Conservation (phyloP, 2,329 filamentous ascomycete species). For the Penicillium capsulatum region DNA sequence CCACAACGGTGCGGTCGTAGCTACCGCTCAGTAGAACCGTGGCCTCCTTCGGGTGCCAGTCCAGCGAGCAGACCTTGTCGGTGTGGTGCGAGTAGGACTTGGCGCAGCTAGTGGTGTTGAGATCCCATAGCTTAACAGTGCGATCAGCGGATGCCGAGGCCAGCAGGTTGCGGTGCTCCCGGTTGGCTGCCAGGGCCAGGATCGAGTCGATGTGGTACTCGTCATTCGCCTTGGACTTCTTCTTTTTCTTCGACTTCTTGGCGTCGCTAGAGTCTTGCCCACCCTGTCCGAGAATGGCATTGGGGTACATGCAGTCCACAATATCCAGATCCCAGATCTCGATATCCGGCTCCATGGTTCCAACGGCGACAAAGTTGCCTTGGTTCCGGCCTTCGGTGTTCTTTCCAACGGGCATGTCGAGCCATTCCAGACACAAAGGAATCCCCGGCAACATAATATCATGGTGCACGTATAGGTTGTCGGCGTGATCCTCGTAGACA, state of each 20-base stretch:
- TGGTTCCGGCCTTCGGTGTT: conserved; percentile 59
- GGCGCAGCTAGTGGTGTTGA: conserved; percentile 85
- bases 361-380: conserved; percentile 91
- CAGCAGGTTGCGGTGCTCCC: conserved; percentile 87
- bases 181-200: conserved; percentile 83
- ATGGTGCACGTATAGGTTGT: conserved; percentile 98
- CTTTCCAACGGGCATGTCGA: conserved; percentile 85
- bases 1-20: conserved; percentile 90
- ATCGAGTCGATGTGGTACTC: conserved; percentile 93
- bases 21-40: conserved; percentile 88
- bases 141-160: conserved; percentile 94
- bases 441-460: conserved; percentile 99
- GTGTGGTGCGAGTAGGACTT: conserved; percentile 95
- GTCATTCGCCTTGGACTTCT: conserved; percentile 84
- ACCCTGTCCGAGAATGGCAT: conserved; percentile 84
- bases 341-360: conserved; percentile 97
- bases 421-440: conserved; percentile 91
- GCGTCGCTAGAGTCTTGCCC: conserved; percentile 46
- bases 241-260: conserved; percentile 84
- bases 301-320: conserved; percentile 96
- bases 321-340: conserved; percentile 97
- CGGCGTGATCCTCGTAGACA: conserved; percentile 89
- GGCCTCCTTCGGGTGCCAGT: conserved; percentile 85
- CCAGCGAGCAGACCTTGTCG: conserved; percentile 93
- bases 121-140: conserved; percentile 96